Evolutionary conservation across 257 asterid species (phyloP).

Genomic region (Salvia rosmarinus): DNA sequence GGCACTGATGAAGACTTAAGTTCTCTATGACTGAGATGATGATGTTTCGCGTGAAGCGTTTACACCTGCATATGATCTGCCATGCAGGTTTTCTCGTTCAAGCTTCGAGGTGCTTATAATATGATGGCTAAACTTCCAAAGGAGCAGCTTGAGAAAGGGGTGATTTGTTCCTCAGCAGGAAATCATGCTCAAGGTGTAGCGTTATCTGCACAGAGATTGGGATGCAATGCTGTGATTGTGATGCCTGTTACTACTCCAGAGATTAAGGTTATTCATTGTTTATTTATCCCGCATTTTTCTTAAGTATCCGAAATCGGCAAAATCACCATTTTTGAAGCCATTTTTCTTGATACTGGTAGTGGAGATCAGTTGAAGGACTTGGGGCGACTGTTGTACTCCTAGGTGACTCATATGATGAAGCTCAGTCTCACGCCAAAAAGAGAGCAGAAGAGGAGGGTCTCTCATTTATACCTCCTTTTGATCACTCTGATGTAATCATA

Average conservation of each 20-base stretch:
- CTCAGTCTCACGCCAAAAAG: constrained; percentile 80
- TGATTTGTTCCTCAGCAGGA: constrained; percentile 91
- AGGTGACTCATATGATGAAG: constrained; percentile 90
- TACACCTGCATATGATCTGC: constrained; percentile 3
- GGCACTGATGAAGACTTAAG: background rate
- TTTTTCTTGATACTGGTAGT: constrained; percentile 41
- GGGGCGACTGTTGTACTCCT: constrained; percentile 83
- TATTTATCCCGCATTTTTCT: constrained; percentile 2
- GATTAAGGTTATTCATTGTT: constrained; percentile 62
- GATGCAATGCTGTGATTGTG: constrained; percentile 75
- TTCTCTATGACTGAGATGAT: background rate
- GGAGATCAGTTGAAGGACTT: constrained; percentile 77
- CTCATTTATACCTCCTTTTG: constrained; percentile 87
- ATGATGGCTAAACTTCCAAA: constrained; percentile 90
- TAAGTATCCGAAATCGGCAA: background rate
- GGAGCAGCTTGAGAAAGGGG: constrained; percentile 69
- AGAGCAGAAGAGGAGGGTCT: constrained; percentile 60
- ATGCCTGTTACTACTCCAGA: constrained; percentile 95
- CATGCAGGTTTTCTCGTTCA: constrained; percentile 82
- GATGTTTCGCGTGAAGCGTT: background rate
- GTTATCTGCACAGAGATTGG: constrained; percentile 68
- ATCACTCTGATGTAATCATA: constrained; percentile 79
- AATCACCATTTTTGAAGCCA: constrained; percentile 18
- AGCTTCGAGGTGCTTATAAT: constrained; percentile 91
- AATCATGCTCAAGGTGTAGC: constrained; percentile 97